phyloP scores from a whole-genome alignment of 306 rosid genomes.

The Mimosa bimucronata region DNA sequence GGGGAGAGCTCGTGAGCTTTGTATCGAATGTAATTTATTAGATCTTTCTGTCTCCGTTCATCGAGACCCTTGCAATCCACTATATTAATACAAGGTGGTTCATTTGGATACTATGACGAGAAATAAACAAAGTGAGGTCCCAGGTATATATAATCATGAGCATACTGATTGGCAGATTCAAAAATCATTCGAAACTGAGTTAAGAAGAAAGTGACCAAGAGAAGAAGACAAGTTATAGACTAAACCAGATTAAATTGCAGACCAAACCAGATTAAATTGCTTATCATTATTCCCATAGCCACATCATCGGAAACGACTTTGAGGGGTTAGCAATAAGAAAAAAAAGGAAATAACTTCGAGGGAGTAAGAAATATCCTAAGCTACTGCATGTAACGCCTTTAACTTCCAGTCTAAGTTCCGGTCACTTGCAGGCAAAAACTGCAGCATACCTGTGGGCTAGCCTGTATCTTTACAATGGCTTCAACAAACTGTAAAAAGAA shows the following conservation, averaged over 20 bases:
- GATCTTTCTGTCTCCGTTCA: constrained; percentile 56
- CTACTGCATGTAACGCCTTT: background rate
- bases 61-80: constrained; percentile 76
- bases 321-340: background rate
- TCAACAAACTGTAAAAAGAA: constrained; percentile 68
- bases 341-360: background rate
- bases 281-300: constrained; percentile 6
- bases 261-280: constrained; percentile 6
- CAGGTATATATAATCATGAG: constrained; percentile 25
- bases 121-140: constrained; percentile 8
- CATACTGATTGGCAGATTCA: background rate
- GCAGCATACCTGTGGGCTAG: constrained; percentile 59
- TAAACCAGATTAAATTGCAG: constrained; percentile 9
- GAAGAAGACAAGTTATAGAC: constrained; percentile 20
- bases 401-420: background rate
- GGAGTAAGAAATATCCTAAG: constrained; percentile 6
- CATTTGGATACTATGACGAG: constrained; percentile 67
- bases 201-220: background rate
- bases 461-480: constrained; percentile 60
- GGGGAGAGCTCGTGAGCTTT: constrained; percentile 64
- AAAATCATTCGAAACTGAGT: constrained; percentile 16
- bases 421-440: background rate
- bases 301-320: background rate
- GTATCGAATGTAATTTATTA: constrained; percentile 47
- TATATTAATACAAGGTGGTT: constrained; percentile 59